Evolutionary conservation across 2,329 filamentous ascomycete species (phyloP).

Genomic region (Fusarium tupiense): DNA sequence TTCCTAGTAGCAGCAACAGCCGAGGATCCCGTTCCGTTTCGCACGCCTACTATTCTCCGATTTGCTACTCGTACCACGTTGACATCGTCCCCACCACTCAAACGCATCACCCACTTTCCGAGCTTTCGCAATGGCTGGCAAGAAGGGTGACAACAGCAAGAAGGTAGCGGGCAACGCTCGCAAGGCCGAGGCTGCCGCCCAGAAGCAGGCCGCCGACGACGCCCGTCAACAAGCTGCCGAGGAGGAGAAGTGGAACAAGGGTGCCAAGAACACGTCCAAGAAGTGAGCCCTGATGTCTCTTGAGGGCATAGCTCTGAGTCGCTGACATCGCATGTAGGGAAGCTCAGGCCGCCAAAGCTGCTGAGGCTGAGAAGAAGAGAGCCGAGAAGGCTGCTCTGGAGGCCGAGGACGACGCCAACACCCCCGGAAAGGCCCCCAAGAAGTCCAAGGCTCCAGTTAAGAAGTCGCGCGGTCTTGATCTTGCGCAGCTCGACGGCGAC

Average conservation of each 20-base stretch:
- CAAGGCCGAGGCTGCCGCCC: slow-evolving; percentile 88
- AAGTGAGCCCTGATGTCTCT: slow-evolving; percentile 70
- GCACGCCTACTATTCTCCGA: slow-evolving; percentile 5
- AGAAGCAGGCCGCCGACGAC: slow-evolving; percentile 78
- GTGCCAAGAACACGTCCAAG: slow-evolving; percentile 84
- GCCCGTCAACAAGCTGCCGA: slow-evolving; percentile 74
- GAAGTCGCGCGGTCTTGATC: slow-evolving; percentile 77
- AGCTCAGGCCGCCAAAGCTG: slow-evolving; percentile 70
- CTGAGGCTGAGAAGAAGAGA: slow-evolving; percentile 89
- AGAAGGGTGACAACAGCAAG: slow-evolving; percentile 85
- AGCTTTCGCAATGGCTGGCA: slow-evolving; percentile 68
- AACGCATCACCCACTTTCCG: slow-evolving; percentile 19
- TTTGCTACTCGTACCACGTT: slow-evolving; percentile 10
- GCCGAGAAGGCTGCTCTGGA: slow-evolving; percentile 87
- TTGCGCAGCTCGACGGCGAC: slow-evolving; percentile 75
- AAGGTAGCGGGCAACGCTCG: slow-evolving; percentile 90
- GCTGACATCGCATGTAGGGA: slow-evolving; percentile 45
- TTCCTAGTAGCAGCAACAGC: not conserved
- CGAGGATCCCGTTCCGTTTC: not conserved
- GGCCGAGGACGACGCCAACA: slow-evolving; percentile 80
- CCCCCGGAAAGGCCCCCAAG: slow-evolving; percentile 70
- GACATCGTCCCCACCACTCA: slow-evolving; percentile 18
- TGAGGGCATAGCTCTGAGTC: not conserved
- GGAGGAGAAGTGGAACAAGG: slow-evolving; percentile 82
- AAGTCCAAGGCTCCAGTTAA: slow-evolving; percentile 74